Conservation (phyloP, 805 yeast genomes). For the Cyberlindnera maclurae region DNA sequence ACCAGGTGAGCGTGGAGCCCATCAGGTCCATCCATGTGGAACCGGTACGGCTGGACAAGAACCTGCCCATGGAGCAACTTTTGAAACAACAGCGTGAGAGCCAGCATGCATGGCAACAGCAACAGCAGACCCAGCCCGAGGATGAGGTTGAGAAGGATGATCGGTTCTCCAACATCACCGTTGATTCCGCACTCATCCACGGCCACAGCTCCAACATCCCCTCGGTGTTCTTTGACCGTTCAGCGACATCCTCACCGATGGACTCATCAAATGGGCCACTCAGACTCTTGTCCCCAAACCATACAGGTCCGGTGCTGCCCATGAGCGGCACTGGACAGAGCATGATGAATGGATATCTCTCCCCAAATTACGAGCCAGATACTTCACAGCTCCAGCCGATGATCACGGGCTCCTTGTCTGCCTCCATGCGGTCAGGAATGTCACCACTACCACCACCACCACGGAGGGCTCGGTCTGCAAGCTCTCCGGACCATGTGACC, state of each 20-base stretch:
- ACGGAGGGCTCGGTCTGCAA: slow-evolving; percentile 17
- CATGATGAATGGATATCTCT: slow-evolving; percentile 6
- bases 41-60: slow-evolving; percentile 39
- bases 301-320: slow-evolving; percentile 13
- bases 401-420: slow-evolving; percentile 35
- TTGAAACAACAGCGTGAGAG: slow-evolving; percentile 32
- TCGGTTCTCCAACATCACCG: slow-evolving; percentile 69
- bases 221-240: slow-evolving; percentile 26
- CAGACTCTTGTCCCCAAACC: slow-evolving; percentile 20
- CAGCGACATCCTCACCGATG: slow-evolving; percentile 12
- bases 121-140: too few species aligned
- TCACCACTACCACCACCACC: slow-evolving; percentile 7
- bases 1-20: slow-evolving; percentile 36
- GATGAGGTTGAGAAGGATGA: slow-evolving; percentile 31
- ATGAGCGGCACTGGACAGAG: background rate
- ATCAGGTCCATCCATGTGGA: slow-evolving; percentile 7
- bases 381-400: slow-evolving; percentile 26
- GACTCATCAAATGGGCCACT: slow-evolving; percentile 4
- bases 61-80: slow-evolving; percentile 66
- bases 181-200: slow-evolving; percentile 67
- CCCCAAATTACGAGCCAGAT: slow-evolving; percentile 10
- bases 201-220: slow-evolving; percentile 60
- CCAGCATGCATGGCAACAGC: slow-evolving; percentile 14
- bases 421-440: slow-evolving; percentile 6
- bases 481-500: slow-evolving; percentile 17